Evolutionary conservation across 257 asterid genomes (phyloP), one percentile per base, ranked within the genome.

Genomic region (Jaltomata sinuosa): DNA sequence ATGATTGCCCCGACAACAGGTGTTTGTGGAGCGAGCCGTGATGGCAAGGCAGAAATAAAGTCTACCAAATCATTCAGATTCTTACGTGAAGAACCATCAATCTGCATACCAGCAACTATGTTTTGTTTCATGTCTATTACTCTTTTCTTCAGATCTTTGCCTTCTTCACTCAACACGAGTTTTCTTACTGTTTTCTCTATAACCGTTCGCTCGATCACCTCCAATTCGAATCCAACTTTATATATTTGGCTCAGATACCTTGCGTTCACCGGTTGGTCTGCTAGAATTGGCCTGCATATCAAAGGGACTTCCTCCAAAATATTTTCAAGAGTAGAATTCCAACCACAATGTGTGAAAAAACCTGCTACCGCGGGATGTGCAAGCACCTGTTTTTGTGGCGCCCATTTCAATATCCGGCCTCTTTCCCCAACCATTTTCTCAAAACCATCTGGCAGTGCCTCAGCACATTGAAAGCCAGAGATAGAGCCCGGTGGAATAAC

Each of bases 241-340:
- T 91, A 87, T 11, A 89, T 87, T 52, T 87, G 79, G 21, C 38
- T 78, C 50, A 86, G 69, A 79, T 88, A 88, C 79, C 92, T 85
- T 0, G 91, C 82, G 31, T 88, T 88, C 57, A 87, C 86, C 64
- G 80, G 19, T 25, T 91, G 94, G 34, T 91, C 92, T 0, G 79
- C 83, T 9, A 91, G 78, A 79, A 88, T 59, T 1, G 90, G 89
- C 45, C 87, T 85, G 18, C 93, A 89, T 1, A 89, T 87, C 93
- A 90, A 27, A 14, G 93, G 90, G 55, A 90, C 88, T 1, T 90
- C 91, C 11, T 86, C 93, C 3, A 72, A 88, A 0, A 90, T 76
- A 54, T 91, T 84, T 80, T 88, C 88, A n/a, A 89, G 64, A 1
- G 90, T 89, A 59, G 94, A 91, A 49, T 91, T 91, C 93, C 94